Evolutionary conservation across 2,329 filamentous ascomycete species (phyloP), one percentile per base, ranked within the genome.

Genomic region (Didymella keratinophila): DNA sequence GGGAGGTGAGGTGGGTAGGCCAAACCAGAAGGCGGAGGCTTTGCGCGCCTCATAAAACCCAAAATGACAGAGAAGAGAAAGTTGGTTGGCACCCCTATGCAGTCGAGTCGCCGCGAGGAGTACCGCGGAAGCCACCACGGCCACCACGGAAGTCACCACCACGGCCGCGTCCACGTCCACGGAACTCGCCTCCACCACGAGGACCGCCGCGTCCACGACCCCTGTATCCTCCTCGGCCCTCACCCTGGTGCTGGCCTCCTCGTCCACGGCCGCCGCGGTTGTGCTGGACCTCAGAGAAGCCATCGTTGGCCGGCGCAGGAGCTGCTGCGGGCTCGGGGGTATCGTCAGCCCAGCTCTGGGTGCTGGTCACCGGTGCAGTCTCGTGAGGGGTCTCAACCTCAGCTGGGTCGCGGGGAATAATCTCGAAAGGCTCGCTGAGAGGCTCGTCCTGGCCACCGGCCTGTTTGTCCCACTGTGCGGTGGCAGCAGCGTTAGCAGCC

Each of bases 331-430:
- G 70, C 34, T 75, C 74, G 12, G 70, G 68, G 21, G 90, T 86
- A 60, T 95, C 91, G 70, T 96, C 92, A 25, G 91, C 91, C 91
- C 91, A 96, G 69, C 88, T 92, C 72, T 89, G 87, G 7, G 86
- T 87, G 45, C 87, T 85, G n/a, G 85, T 87, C 25, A 86, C 86
- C 20, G 77, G 71, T 14, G 78, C 76, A 20, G 74, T 63, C 45
- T 83, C 79, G 41, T 86, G 74, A 36, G 86, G 87, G 36, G 83
- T 86, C 61, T 95, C 91, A 5, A 89, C 89, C 81, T 96, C 92
- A 50, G 86, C 80, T 45, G 88, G 84, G 71, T 93, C 86, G 56
- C 89, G 87, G 50, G 91, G 87, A 43, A 91, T 82, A 74, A 92
- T 87, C 60, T 96, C 89, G 86, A 91, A 95, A 52, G 83, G 85